Evolutionary conservation across 495 filamentous ascomycete species (phyloP), one percentile per base, ranked within the genome.

Genomic region (Penicillium fimorum): DNA sequence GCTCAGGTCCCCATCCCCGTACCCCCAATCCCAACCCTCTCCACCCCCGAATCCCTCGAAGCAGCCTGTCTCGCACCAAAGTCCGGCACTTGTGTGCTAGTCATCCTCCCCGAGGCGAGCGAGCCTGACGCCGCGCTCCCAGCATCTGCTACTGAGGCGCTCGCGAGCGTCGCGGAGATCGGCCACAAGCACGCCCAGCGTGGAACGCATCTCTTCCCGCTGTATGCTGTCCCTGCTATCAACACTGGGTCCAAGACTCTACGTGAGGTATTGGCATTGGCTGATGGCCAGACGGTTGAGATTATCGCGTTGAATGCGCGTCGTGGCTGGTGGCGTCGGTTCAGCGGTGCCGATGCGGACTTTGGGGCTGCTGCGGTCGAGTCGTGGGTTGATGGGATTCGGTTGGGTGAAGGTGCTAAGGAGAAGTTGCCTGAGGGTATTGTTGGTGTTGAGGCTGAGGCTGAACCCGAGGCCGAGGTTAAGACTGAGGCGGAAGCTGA

Each of bases 371-470:
- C 78, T 32, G 78, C 79, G 10, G 72, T 97, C 35, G 91, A 96
- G 70, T 75, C 77, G 50, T 97, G 92, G 92, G 80, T 97, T 58
- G 94, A 98, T 68, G 82, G 80, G 3, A 90, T 97, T 59, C 83
- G 88, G 24, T 76, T 98, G 67, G 90, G 92, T 44, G 95, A 96
- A 61, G 87, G 88, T 6, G 69, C 79, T 20, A 96, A 92, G 79
- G 80, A 86, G 69, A 89, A 86, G 75, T 62, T 97, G 40, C 92
- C 93, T 5, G 88, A 87, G 44, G 85, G 82, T 10, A 59, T 96
- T 38, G 71, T 96, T 37, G 79, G 80, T 60, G 68, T 81, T 58
- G 62, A 74, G 44, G 60, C 58, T 24, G 52, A 69, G 55, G 17
- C 53, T 22, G 57, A 57, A 41, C 10, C 47, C 12, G 41, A 58